A percentile compares a stretch with the other conserved stretches of the same genome.
Conservation (phyloP, 2,329 filamentous ascomycete genomes). For the Colletotrichum lini region DNA sequence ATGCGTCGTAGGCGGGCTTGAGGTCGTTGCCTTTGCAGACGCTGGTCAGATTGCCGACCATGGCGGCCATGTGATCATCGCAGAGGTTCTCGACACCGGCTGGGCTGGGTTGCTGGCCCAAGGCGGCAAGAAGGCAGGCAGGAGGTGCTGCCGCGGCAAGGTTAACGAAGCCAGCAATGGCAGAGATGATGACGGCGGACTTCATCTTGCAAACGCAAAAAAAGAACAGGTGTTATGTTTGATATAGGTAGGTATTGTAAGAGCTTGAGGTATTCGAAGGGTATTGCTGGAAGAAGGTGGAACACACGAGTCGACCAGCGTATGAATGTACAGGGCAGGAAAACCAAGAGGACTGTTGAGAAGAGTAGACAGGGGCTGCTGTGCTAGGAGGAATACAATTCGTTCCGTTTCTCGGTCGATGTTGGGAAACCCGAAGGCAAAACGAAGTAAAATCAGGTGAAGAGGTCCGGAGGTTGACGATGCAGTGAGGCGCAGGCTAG, state of each 20-base stretch:
- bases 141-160: conserved; percentile 36
- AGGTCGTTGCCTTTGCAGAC: conserved; percentile 25
- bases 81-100: conserved; percentile 36
- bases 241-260: not conserved
- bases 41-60: conserved; percentile 40
- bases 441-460: not conserved
- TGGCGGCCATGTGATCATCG: conserved; percentile 32
- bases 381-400: not conserved
- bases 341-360: not conserved
- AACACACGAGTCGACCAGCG: not conserved
- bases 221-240: not conserved
- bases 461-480: conserved; percentile 8
- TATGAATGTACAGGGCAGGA: not conserved
- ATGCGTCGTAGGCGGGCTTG: conserved; percentile 37
- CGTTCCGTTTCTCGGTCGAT: not conserved
- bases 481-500: conserved; percentile 8
- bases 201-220: conserved; percentile 10
- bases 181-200: conserved; percentile 20
- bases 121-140: conserved; percentile 42
- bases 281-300: not conserved
- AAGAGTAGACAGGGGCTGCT: not conserved
- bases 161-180: conserved; percentile 30
- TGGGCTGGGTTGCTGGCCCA: conserved; percentile 39
- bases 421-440: conserved; percentile 1
- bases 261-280: not conserved